phyloP scores from a whole-genome alignment of 805 yeast genomes.

The Cyberlindnera xishuangbannaensis region DNA sequence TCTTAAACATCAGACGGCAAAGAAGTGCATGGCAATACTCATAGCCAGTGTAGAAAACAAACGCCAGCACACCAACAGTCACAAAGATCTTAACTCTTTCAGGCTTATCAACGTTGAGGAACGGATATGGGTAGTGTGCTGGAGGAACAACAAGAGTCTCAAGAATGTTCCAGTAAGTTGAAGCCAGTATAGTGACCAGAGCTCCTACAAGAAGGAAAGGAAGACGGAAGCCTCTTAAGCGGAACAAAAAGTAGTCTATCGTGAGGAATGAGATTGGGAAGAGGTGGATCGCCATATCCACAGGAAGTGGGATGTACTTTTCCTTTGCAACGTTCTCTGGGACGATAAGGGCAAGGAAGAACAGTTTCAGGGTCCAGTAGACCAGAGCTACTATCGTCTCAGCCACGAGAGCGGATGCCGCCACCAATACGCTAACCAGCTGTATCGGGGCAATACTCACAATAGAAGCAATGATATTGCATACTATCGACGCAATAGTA shows the following conservation, averaged over 20 bases:
- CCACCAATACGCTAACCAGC: conserved; percentile 8
- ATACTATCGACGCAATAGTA: conserved; percentile 37
- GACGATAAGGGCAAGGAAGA: conserved; percentile 44
- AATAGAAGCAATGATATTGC: conserved; percentile 35
- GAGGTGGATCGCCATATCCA: conserved; percentile 56
- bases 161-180: conserved; percentile 49
- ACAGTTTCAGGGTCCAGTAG: conserved; percentile 64
- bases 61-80: conserved; percentile 35
- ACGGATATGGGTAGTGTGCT: conserved; percentile 61
- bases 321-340: conserved; percentile 23
- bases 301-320: conserved; percentile 37
- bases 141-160: conserved; percentile 41
- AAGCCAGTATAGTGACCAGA: conserved; percentile 34
- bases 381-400: conserved; percentile 58
- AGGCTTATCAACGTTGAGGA: conserved; percentile 46
- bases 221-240: conserved; percentile 33
- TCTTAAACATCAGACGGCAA: conserved; percentile 4
- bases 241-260: conserved; percentile 48
- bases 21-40: conserved; percentile 25
- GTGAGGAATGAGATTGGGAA: conserved; percentile 50
- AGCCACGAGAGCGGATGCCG: conserved; percentile 50
- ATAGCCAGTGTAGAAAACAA: conserved; percentile 26
- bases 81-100: conserved; percentile 44
- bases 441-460: conserved; percentile 2
- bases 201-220: conserved; percentile 32